phyloP scores from a whole-genome alignment of 2,329 filamentous ascomycete species.

The Ophiobolus disseminans region DNA sequence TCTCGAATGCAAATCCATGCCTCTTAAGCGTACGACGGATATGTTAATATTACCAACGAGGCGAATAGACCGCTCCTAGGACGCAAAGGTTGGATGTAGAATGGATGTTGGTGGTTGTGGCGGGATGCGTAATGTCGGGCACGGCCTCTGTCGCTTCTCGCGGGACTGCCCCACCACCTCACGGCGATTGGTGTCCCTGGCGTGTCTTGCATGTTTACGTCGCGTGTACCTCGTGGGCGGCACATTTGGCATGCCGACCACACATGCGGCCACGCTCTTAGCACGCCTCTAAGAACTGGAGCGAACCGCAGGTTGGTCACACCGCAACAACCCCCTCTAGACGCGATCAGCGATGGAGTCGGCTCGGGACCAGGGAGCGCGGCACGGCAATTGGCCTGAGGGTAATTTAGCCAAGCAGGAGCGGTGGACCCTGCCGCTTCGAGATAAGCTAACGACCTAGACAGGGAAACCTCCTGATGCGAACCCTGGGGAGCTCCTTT shows the following conservation, averaged over 20 bases:
- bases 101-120: no score
- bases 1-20: no score
- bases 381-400: conserved; percentile 19
- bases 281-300: neutral
- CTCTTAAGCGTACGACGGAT: no score
- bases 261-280: neutral
- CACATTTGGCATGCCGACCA: neutral
- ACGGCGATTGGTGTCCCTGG: conserved; percentile 14
- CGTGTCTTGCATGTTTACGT: conserved; percentile 7
- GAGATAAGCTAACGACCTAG: conserved; percentile 18
- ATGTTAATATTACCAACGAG: no score
- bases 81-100: no score
- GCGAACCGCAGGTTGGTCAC: neutral
- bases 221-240: conserved; percentile 2
- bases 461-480: conserved; percentile 27
- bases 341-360: conserved; percentile 1
- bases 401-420: conserved; percentile 19
- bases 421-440: conserved; percentile 15
- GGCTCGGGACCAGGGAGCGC: neutral
- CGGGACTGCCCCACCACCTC: no score
- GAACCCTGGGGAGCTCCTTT: no score
- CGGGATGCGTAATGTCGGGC: no score
- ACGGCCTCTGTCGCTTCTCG: no score
- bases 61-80: no score
- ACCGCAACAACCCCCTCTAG: neutral